Conservation (phyloP, 805 yeast genomes). For the Saturnispora ahearnii region DNA sequence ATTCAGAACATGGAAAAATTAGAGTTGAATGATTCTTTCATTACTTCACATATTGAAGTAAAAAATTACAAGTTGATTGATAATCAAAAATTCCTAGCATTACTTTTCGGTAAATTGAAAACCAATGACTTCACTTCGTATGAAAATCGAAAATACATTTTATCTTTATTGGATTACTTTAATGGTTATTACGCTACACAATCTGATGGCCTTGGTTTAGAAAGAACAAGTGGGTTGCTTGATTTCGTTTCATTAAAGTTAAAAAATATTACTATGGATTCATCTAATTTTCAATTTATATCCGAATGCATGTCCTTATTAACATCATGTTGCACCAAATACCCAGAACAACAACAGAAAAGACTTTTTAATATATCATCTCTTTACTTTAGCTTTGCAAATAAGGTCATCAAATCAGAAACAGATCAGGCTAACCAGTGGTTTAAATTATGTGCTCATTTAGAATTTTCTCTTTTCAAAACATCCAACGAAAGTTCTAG, state of each 20-base stretch:
- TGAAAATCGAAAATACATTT: not conserved
- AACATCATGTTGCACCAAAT: not conserved
- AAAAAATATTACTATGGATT: conserved; percentile 16
- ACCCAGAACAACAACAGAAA: conserved; percentile 19
- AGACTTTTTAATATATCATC: conserved; percentile 40
- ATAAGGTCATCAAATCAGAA: conserved; percentile 13
- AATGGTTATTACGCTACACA: not conserved
- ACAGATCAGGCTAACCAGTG: conserved; percentile 12
- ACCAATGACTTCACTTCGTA: not conserved
- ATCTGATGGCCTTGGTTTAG: not conserved
- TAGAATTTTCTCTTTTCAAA: conserved; percentile 24
- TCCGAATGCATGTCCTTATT: not conserved
- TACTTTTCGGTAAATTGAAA: not conserved
- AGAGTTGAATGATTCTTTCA: not conserved
- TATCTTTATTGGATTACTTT: not conserved
- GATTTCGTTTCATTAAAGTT: conserved; percentile 18
- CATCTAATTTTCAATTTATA: conserved; percentile 16
- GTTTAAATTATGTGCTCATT: conserved; percentile 25
- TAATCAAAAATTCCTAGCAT: not conserved
- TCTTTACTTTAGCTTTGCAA: conserved; percentile 35
- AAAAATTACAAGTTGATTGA: not conserved
- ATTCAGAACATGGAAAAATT: not conserved
- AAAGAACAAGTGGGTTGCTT: conserved; percentile 6
- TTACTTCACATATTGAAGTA: not conserved
- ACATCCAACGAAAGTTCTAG: not conserved